These are phyloP conservation scores for Hondaea fermentalgiana DNA, from an alignment of 108 stramenopile genomes.

Conservation along the genomic window DNA sequence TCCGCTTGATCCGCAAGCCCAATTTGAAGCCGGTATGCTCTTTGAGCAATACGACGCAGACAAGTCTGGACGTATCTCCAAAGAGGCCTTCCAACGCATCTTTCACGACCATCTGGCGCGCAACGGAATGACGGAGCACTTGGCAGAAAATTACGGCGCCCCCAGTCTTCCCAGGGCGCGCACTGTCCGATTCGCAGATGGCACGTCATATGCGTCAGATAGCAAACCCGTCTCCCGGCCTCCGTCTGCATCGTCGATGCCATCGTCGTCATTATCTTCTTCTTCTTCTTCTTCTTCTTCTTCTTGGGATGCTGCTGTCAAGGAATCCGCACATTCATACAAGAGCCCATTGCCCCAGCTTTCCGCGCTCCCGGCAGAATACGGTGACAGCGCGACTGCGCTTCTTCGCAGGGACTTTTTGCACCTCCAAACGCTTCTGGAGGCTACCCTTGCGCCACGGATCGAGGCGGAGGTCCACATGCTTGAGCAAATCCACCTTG, in stretches of 20 bases:
- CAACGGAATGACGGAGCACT: no score
- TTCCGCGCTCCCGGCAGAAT: background rate
- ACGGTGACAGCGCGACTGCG: background rate
- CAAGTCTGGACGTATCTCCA: background rate
- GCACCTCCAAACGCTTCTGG: constrained; percentile 1
- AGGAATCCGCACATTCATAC: background rate
- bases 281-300: background rate
- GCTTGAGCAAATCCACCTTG: background rate
- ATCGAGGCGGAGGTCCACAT: constrained; percentile 7
- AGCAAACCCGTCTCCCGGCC: no score
- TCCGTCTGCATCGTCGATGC: no score
- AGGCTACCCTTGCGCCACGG: background rate
- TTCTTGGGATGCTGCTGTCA: background rate
- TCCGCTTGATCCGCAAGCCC: background rate
- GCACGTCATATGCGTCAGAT: no score
- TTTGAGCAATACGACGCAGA: background rate
- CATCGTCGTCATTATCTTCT: no score
- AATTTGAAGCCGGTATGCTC: background rate
- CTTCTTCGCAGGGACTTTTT: background rate
- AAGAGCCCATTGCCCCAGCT: background rate
- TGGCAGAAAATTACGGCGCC: no score
- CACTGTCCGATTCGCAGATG: no score
- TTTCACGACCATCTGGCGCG: background rate
- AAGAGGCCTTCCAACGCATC: background rate
- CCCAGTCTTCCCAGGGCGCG: no score